Conservation (phyloP, 371 early-diverging fungal genomes). For the Amoeboaphelidium protococcarum region DNA sequence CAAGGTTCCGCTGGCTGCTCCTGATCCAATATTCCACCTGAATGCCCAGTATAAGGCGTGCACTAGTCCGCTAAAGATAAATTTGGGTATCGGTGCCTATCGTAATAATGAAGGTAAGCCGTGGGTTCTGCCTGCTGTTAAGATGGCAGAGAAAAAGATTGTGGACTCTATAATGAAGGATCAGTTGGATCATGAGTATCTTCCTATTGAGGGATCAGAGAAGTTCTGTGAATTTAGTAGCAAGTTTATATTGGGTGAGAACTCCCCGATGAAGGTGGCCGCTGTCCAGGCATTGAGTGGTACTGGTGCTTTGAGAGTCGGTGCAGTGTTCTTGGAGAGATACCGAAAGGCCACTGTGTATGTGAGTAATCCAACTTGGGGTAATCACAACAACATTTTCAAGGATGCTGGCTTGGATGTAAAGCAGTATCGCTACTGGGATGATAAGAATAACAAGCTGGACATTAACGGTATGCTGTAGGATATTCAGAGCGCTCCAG, state of each 20-base stretch:
- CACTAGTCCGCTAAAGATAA: slow-evolving; percentile 68
- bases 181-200: slow-evolving; percentile 76
- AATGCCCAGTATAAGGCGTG: slow-evolving; percentile 90
- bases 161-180: too few species aligned
- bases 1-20: not conserved
- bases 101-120: slow-evolving; percentile 41
- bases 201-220: slow-evolving; percentile 74
- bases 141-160: slow-evolving; percentile 29
- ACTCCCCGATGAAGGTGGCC: slow-evolving; percentile 35
- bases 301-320: slow-evolving; percentile 87
- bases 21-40: slow-evolving; percentile 17
- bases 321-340: slow-evolving; percentile 58
- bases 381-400: slow-evolving; percentile 87
- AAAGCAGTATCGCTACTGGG: slow-evolving; percentile 73
- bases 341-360: slow-evolving; percentile 27
- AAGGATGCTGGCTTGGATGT: slow-evolving; percentile 65
- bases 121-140: not conserved
- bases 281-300: slow-evolving; percentile 85
- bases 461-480: slow-evolving; percentile 74
- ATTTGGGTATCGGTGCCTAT: slow-evolving; percentile 94
- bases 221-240: slow-evolving; percentile 54
- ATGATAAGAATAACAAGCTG: slow-evolving; percentile 70
- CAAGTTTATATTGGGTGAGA: slow-evolving; percentile 60
- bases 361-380: slow-evolving; percentile 32
- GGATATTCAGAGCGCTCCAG: slow-evolving; percentile 55